phyloP scores from a whole-genome alignment of 345 rosid species.

The Populus nigra region DNA sequence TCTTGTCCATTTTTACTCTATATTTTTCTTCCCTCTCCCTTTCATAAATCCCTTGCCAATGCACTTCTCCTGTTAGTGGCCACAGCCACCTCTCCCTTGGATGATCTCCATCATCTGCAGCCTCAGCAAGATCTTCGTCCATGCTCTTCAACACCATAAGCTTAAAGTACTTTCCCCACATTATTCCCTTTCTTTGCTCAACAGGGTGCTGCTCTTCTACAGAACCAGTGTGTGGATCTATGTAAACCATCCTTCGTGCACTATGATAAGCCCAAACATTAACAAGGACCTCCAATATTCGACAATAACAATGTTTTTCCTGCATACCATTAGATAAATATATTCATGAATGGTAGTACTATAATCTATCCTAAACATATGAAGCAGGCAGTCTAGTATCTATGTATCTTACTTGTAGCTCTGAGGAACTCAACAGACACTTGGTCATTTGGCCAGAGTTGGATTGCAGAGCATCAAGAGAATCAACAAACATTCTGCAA shows the following conservation, averaged over 20 bases:
- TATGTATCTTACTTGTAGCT: slow-evolving; percentile 55
- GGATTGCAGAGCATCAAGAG: slow-evolving; percentile 69
- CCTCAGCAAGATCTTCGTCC: slow-evolving; percentile 99
- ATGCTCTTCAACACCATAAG: slow-evolving; percentile 71
- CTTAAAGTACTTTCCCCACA: slow-evolving; percentile 83
- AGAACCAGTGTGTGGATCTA: slow-evolving; percentile 69
- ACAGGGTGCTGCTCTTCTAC: slow-evolving; percentile 74
- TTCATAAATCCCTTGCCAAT: slow-evolving; percentile 95
- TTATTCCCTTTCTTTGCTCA: slow-evolving; percentile 53
- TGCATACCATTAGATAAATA: slow-evolving; percentile 31
- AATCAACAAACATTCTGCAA: slow-evolving; percentile 88
- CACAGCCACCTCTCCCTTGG: slow-evolving; percentile 81
- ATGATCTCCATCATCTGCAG: slow-evolving; percentile 84
- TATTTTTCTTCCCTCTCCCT: slow-evolving; percentile 94
- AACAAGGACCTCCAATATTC: slow-evolving; percentile 73
- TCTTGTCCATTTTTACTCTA: slow-evolving; percentile 89
- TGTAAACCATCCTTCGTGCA: slow-evolving; percentile 79
- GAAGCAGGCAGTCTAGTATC: neutral
- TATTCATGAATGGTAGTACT: neutral
- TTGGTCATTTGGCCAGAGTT: slow-evolving; percentile 36
- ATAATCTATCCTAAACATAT: neutral
- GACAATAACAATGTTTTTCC: slow-evolving; percentile 90
- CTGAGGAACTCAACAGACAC: slow-evolving; percentile 66
- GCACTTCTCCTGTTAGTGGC: slow-evolving; percentile 94
- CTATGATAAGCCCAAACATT: slow-evolving; percentile 98